These are phyloP conservation scores for Apophysomyces elegans DNA, from an alignment of 371 early-diverging fungal genomes.

Conservation along the genomic window DNA sequence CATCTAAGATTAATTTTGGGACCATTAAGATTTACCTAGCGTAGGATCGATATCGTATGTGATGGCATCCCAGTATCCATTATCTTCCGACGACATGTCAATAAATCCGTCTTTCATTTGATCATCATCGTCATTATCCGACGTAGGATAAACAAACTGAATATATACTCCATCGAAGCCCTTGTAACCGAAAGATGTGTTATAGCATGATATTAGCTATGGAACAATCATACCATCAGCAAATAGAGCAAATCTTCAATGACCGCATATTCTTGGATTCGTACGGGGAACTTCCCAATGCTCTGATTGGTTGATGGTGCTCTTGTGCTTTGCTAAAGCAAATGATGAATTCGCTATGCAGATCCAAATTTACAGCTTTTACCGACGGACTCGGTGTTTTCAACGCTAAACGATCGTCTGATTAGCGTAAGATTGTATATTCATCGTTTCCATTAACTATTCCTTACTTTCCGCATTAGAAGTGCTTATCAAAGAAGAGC, in stretches of 20 bases:
- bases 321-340: background rate
- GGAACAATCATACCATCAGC: slow-evolving; percentile 65
- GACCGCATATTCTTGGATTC: slow-evolving; percentile 79
- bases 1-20: no score
- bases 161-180: slow-evolving; percentile 87
- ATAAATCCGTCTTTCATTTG: slow-evolving; percentile 29
- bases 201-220: no score
- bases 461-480: background rate
- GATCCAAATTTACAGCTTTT: background rate
- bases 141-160: slow-evolving; percentile 38
- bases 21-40: slow-evolving; percentile 38
- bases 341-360: background rate
- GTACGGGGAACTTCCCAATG: slow-evolving; percentile 34
- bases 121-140: slow-evolving; percentile 27
- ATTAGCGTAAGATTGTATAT: background rate
- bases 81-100: slow-evolving; percentile 20
- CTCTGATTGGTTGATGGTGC: slow-evolving; percentile 13
- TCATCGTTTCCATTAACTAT: background rate
- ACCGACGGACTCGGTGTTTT: background rate
- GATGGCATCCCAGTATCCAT: slow-evolving; percentile 35
- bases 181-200: slow-evolving; percentile 35
- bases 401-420: background rate
- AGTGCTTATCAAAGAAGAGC: slow-evolving; percentile 4
- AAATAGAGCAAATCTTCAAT: slow-evolving; percentile 89
- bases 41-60: slow-evolving; percentile 53